Percentiles rank a stretch among this genome's conserved stretches.
phyloP scores from a whole-genome alignment of 306 rosid genomes.

The Quercus ilex region DNA sequence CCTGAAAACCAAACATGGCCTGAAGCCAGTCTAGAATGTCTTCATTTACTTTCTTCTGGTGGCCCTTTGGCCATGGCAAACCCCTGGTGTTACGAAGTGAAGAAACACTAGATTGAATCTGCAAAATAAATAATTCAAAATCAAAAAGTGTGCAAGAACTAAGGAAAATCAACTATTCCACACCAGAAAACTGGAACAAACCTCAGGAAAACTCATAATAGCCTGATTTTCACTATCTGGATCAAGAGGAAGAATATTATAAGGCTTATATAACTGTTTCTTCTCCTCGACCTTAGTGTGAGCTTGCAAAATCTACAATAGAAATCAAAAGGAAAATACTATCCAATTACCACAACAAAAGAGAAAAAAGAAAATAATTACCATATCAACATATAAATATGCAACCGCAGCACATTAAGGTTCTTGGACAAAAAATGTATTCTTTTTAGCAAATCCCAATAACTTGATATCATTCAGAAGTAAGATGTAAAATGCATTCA shows the following conservation, averaged over 20 bases:
- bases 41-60: slow-evolving; percentile 55
- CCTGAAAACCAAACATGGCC: slow-evolving; percentile 95
- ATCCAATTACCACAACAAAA: slow-evolving; percentile 1
- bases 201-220: slow-evolving; percentile 88
- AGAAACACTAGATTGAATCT: slow-evolving; percentile 73
- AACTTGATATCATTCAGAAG: not conserved
- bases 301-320: slow-evolving; percentile 60
- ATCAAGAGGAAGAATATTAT: slow-evolving; percentile 91
- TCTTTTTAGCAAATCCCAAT: not conserved
- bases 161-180: slow-evolving; percentile 6
- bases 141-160: slow-evolving; percentile 2
- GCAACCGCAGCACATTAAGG: not conserved
- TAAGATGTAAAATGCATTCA: not conserved
- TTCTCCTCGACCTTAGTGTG: slow-evolving; percentile 67
- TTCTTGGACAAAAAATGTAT: not conserved
- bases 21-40: slow-evolving; percentile 98
- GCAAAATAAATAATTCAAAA: slow-evolving; percentile 21
- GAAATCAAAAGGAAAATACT: slow-evolving; percentile 8
- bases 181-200: slow-evolving; percentile 28
- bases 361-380: slow-evolving; percentile 6
- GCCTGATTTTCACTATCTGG: slow-evolving; percentile 77
- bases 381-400: not conserved
- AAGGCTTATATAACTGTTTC: slow-evolving; percentile 74
- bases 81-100: slow-evolving; percentile 90
- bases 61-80: slow-evolving; percentile 72